A percentile compares a stretch with the other conserved stretches of the same genome.
These are phyloP conservation scores for Oryza australiensis DNA, from an alignment of 176 grass and related monocot species.

Conservation along the genomic window DNA sequence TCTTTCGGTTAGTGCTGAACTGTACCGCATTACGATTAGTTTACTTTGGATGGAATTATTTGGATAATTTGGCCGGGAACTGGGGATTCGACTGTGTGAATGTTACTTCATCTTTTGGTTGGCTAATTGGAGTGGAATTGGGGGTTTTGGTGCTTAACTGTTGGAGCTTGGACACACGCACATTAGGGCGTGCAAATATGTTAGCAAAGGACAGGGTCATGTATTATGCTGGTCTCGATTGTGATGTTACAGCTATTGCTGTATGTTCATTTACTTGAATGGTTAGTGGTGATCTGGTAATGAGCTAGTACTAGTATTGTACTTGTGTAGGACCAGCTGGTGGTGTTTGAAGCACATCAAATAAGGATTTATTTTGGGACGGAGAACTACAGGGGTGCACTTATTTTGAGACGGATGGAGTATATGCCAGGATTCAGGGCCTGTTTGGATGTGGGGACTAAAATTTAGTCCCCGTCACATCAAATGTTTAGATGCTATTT, in stretches of 20 bases:
- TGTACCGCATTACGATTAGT: background rate
- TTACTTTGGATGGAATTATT: background rate
- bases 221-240: background rate
- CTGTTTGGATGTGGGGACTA: too few species aligned
- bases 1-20: background rate
- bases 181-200: background rate
- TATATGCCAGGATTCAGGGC: background rate
- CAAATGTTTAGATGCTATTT: too few species aligned
- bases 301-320: background rate
- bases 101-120: background rate
- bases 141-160: background rate
- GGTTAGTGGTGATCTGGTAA: background rate
- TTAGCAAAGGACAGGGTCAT: background rate
- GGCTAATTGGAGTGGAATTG: background rate
- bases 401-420: too few species aligned
- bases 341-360: background rate
- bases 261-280: constrained; percentile 13
- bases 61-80: background rate
- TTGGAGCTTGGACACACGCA: background rate
- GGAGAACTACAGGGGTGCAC: too few species aligned
- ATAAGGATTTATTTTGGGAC: too few species aligned
- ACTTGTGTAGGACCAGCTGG: constrained; percentile 12
- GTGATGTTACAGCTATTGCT: constrained; percentile 32
- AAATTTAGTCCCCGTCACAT: too few species aligned
- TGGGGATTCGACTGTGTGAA: background rate